Percentiles rank a stretch among this genome's conserved stretches.
These are phyloP conservation scores for Podospora pseudoanserina DNA, from an alignment of 495 filamentous ascomycete genomes.

Conservation along the genomic window DNA sequence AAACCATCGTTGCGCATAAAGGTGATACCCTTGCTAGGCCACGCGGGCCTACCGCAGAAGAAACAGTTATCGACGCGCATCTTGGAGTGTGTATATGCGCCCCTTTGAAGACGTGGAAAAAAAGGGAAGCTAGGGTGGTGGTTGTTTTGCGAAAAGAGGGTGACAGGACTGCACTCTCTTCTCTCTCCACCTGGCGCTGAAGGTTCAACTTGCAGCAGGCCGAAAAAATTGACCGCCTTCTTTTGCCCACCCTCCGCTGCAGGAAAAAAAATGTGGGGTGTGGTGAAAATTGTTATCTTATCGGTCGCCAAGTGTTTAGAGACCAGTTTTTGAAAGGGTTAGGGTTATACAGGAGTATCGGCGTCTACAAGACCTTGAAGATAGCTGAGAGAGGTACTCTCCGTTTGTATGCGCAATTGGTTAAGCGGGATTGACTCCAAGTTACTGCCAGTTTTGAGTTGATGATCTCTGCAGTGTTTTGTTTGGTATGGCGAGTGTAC, in stretches of 20 bases:
- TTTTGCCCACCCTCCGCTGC: not conserved
- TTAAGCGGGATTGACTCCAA: not conserved
- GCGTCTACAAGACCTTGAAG: too few relatives aligned
- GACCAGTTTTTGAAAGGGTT: constrained; percentile 7
- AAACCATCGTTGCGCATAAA: constrained; percentile 66
- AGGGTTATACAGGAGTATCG: not conserved
- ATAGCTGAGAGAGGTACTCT: not conserved
- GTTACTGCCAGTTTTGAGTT: not conserved
- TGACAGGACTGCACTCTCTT: not conserved
- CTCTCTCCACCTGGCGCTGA: constrained; percentile 1
- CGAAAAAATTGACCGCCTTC: constrained; percentile 27
- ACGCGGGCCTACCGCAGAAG: constrained; percentile 80
- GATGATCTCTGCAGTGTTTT: not conserved
- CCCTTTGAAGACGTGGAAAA: not conserved
- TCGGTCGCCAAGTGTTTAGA: not conserved
- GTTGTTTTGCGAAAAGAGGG: not conserved
- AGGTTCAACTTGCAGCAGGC: not conserved
- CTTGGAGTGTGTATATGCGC: constrained; percentile 24
- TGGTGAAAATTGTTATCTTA: constrained; percentile 17
- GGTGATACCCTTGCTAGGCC: constrained; percentile 86
- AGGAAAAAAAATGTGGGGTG: constrained; percentile 10
- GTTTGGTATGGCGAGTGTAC: not conserved
- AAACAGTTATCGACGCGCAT: constrained; percentile 75
- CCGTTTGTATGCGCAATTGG: not conserved
- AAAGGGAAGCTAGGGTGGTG: not conserved